Percentiles rank a stretch among this genome's conserved stretches.
Conservation (phyloP, 129 eudicot species). For the Helianthus tuberosus region DNA sequence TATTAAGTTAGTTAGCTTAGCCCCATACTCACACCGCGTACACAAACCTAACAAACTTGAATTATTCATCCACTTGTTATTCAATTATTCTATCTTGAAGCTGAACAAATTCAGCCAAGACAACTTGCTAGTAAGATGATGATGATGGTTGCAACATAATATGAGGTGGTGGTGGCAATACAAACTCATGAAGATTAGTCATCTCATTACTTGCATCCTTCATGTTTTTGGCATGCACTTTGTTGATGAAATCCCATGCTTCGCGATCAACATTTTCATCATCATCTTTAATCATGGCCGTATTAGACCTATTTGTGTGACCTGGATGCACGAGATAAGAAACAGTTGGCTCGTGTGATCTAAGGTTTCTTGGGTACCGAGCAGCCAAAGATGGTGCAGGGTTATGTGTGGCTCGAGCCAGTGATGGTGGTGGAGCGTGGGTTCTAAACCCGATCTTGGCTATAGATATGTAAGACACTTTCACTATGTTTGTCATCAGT, state of each 20-base stretch:
- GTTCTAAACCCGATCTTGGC: conserved; percentile 37
- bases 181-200: conserved; percentile 22
- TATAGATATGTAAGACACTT: conserved; percentile 44
- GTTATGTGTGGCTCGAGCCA: conserved; percentile 15
- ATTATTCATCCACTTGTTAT: conserved; percentile 11
- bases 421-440: conserved; percentile 25
- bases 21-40: not conserved
- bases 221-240: conserved; percentile 41
- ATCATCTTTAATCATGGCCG: conserved; percentile 32
- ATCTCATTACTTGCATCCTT: conserved; percentile 27
- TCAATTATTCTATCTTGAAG: conserved; percentile 4
- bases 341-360: conserved; percentile 36
- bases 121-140: conserved; percentile 19
- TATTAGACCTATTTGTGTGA: conserved; percentile 18
- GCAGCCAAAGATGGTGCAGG: conserved; percentile 23
- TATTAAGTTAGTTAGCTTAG: too few relatives aligned
- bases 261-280: conserved; percentile 36
- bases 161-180: conserved; percentile 51
- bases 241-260: conserved; percentile 48
- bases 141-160: conserved; percentile 26
- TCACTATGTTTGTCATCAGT: conserved; percentile 48
- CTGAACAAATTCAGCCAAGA: conserved; percentile 4
- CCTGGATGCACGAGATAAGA: conserved; percentile 30
- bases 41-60: conserved; percentile 7
- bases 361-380: conserved; percentile 39